A percentile compares a stretch with the other conserved stretches of the same genome.
These are phyloP conservation scores for Leishmania lainsoni DNA, from an alignment of 208 protist species.

Conservation along the genomic window DNA sequence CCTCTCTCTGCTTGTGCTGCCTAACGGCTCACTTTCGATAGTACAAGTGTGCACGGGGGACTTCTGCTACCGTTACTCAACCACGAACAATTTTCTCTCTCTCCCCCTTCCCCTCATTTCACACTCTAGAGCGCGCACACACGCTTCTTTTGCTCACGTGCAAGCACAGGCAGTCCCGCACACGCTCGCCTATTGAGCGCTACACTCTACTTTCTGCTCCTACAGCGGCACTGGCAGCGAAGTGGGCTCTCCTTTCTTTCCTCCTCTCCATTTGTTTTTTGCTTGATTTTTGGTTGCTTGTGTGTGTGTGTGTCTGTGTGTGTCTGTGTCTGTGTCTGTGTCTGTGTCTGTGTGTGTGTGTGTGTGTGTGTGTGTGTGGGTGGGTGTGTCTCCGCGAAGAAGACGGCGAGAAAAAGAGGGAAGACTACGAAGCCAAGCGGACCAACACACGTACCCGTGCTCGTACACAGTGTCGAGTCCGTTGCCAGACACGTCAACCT, in stretches of 20 bases:
- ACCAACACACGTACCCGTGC: background rate
- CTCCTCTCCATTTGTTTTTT: background rate
- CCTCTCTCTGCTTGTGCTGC: background rate
- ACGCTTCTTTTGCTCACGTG: background rate
- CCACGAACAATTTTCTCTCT: background rate
- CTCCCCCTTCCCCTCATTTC: background rate
- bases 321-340: slow-evolving; percentile 16
- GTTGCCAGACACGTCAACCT: background rate
- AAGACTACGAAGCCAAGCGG: background rate
- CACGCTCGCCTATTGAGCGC: background rate
- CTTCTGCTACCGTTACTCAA: background rate
- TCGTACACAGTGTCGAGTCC: background rate
- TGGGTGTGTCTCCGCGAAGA: background rate
- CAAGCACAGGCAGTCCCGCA: background rate
- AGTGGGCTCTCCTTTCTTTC: background rate
- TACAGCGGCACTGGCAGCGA: background rate
- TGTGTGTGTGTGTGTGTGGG: slow-evolving; percentile 10
- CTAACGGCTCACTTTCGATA: background rate
- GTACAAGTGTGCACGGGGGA: background rate
- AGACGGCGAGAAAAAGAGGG: background rate
- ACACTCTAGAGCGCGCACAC: background rate
- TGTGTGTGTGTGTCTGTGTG: slow-evolving; percentile 13
- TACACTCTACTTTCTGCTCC: background rate
- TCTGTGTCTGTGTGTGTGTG: slow-evolving; percentile 3
- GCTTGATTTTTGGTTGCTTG: background rate